Evolutionary conservation across 2,329 filamentous ascomycete species (phyloP), one percentile per base, ranked within the genome.

Genomic region (Epicoccum nigrum): DNA sequence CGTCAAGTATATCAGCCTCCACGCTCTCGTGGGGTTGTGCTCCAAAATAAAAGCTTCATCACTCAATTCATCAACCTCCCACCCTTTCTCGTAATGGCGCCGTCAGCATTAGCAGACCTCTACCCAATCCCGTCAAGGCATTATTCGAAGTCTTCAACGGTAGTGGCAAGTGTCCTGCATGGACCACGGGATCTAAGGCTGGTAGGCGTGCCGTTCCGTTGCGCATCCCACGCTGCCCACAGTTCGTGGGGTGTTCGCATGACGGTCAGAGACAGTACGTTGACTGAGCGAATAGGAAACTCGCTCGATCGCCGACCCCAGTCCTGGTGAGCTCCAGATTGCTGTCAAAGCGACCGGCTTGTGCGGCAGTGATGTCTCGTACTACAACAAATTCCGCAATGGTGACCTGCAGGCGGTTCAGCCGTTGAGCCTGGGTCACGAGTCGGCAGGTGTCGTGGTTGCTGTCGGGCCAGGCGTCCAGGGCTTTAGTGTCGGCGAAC

Each of bases 331-430:
- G 65, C 77, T 89, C 47, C 86, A 88, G 71, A 80, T 88, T 62
- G 79, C 83, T 60, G 78, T 89, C 69, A 83, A 82, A 62, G 80
- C 83, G 6, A 88, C 86, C 19, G 86, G 86, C 30, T 85, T 89
- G 62, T 89, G 86, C 69, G 86, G 86, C 48, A 88, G 85, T 7
- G 86, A 89, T 70, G 82, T 88, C 45, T 84, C 84, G 45, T 89
- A 89, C 72, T 89, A 87, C 76, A 87, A 83, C 69, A 87, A 87
- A 64, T 88, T 87, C 65, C 84, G 85, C 72, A 89, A 89, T 64
- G 86, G 86, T 37, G 85, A 87, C 70, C 79, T 89, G 42, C 86
- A 85, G 61, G 85, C 84, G 38, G 85, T 83, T 58, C 79, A 82
- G 54, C 86, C 86, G 21, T 74, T 89, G 25, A 86, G 84, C 4